Evolutionary conservation across 192 early-diverging fungal species (phyloP).

Genomic region (Coemansia sp.): DNA sequence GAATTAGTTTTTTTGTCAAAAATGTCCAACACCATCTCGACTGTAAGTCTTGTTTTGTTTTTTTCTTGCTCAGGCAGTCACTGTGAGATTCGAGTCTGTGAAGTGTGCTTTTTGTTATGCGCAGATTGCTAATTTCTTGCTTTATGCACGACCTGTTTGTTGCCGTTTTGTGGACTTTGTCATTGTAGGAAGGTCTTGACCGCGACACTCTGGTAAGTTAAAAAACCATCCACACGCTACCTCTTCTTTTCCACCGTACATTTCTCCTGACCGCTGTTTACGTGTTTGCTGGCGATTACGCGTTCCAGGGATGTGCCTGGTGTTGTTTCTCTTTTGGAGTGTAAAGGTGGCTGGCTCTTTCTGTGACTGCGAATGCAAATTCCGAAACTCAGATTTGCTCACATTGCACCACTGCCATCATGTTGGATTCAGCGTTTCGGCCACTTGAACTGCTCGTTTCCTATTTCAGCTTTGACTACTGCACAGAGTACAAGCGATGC

Average conservation of each 20-base stretch:
- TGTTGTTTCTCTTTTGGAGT: no score
- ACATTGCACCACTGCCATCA: not conserved
- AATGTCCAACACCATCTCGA: conserved; percentile 41
- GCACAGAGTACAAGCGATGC: not conserved
- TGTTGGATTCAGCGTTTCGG: not conserved
- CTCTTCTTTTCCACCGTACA: no score
- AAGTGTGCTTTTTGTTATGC: not conserved
- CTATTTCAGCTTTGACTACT: not conserved
- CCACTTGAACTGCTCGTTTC: not conserved
- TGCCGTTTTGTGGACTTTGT: not conserved
- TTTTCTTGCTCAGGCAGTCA: not conserved
- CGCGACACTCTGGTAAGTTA: conserved; percentile 52
- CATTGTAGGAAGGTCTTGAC: conserved; percentile 44
- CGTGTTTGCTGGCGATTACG: not conserved
- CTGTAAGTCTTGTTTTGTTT: conserved; percentile 39
- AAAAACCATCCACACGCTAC: not conserved
- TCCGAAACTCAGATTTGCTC: not conserved
- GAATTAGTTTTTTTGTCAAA: conserved; percentile 6
- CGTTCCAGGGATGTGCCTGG: not conserved
- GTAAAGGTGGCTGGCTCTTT: no score
- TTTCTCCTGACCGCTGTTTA: no score
- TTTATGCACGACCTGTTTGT: not conserved
- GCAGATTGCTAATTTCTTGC: conserved; percentile 9
- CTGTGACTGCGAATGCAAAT: not conserved
- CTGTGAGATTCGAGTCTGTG: not conserved